Evolutionary conservation across 768 basidiomycete genomes (phyloP).

Genomic region (Leccinum arenicola): DNA sequence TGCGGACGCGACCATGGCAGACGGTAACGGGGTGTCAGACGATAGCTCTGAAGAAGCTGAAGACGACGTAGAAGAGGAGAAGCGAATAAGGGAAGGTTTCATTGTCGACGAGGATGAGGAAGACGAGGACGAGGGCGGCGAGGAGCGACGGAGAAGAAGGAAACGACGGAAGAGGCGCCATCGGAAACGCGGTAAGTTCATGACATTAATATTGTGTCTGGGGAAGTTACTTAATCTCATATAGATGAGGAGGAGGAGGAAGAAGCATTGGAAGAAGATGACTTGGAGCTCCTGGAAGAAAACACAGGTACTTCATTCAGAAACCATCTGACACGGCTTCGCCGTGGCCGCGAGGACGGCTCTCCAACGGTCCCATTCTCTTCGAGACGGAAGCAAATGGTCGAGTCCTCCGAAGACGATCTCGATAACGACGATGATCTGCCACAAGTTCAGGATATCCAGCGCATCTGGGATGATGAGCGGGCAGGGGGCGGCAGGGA

Average conservation of each 20-base stretch:
- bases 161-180: slow-evolving; percentile 70
- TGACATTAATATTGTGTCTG: slow-evolving; percentile 7
- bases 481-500: slow-evolving; percentile 42
- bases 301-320: slow-evolving; percentile 84
- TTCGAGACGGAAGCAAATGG: slow-evolving; percentile 54
- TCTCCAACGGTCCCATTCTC: slow-evolving; percentile 65
- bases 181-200: slow-evolving; percentile 44
- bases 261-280: slow-evolving; percentile 78
- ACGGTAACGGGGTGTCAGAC: slow-evolving; percentile 48
- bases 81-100: slow-evolving; percentile 80
- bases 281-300: slow-evolving; percentile 79
- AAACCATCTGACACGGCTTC: slow-evolving; percentile 69
- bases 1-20: slow-evolving; percentile 51
- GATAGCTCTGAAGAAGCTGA: slow-evolving; percentile 90
- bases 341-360: slow-evolving; percentile 70
- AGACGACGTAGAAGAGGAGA: slow-evolving; percentile 87
- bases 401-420: slow-evolving; percentile 80
- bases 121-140: slow-evolving; percentile 69
- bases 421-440: slow-evolving; percentile 52
- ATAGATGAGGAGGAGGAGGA: slow-evolving; percentile 48
- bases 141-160: slow-evolving; percentile 52
- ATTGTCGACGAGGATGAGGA: slow-evolving; percentile 95
- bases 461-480: slow-evolving; percentile 81
- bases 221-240: slow-evolving; percentile 8
- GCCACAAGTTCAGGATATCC: slow-evolving; percentile 55